These are phyloP conservation scores for Colletotrichum costaricense DNA, from an alignment of 2,329 filamentous ascomycete genomes.

Conservation along the genomic window DNA sequence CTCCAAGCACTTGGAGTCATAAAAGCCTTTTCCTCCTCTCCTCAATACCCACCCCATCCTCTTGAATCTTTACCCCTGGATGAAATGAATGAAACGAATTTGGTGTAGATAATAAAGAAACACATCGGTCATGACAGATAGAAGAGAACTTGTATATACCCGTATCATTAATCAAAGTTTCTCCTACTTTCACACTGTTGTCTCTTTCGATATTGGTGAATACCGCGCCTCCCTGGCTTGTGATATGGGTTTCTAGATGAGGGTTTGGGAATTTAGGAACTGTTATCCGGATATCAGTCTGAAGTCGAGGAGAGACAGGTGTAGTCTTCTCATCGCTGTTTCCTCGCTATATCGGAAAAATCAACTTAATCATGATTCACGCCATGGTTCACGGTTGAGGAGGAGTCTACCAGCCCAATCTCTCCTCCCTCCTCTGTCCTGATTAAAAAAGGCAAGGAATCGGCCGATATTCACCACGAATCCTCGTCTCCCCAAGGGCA, in stretches of 20 bases:
- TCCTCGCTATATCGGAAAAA: too few relatives aligned
- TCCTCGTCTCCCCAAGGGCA: too few relatives aligned
- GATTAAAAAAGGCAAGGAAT: too few relatives aligned
- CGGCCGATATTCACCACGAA: too few relatives aligned
- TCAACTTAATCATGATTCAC: too few relatives aligned
- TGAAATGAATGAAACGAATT: background rate
- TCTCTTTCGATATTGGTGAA: background rate
- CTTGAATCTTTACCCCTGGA: background rate
- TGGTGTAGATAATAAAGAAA: background rate
- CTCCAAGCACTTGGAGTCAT: conserved; percentile 30
- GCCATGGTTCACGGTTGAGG: too few relatives aligned
- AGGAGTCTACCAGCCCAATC: too few relatives aligned
- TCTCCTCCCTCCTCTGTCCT: too few relatives aligned
- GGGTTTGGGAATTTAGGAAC: too few relatives aligned
- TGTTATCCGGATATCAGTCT: background rate
- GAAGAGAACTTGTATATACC: background rate
- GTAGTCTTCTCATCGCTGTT: too few relatives aligned
- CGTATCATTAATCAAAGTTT: background rate
- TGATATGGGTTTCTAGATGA: background rate
- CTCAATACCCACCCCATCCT: too few relatives aligned
- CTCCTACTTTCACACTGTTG: background rate
- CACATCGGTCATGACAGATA: background rate
- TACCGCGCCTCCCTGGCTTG: background rate
- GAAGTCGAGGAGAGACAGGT: background rate
- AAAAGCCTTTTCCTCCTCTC: background rate